These are phyloP conservation scores for Russula lepida DNA, from an alignment of 768 basidiomycete genomes.

Conservation along the genomic window DNA sequence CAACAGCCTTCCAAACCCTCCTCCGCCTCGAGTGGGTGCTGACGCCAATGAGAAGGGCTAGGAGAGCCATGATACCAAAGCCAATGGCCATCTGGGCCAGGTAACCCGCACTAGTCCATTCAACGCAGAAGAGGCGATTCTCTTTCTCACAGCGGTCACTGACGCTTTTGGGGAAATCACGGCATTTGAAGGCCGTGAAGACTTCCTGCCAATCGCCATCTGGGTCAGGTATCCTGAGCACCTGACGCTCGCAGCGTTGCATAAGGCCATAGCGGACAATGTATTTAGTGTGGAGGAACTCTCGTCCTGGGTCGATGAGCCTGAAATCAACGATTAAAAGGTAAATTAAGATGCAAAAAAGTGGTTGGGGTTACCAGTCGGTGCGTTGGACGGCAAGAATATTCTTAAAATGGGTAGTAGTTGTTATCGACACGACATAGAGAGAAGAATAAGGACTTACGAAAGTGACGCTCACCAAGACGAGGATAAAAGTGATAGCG, in stretches of 20 bases:
- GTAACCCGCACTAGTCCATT: constrained; percentile 67
- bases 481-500: constrained; percentile 51
- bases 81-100: constrained; percentile 55
- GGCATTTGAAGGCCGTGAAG: constrained; percentile 53
- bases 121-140: constrained; percentile 50
- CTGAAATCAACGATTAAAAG: constrained; percentile 17
- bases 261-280: constrained; percentile 52
- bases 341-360: background rate
- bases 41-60: constrained; percentile 56
- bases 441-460: constrained; percentile 31
- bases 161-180: constrained; percentile 52
- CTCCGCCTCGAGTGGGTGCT: constrained; percentile 66
- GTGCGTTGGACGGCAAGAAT: constrained; percentile 44
- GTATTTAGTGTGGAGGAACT: constrained; percentile 39
- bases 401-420: constrained; percentile 35
- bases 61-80: constrained; percentile 49
- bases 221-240: constrained; percentile 40
- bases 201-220: constrained; percentile 36
- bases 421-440: background rate
- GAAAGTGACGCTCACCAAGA: constrained; percentile 40
- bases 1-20: constrained; percentile 69
- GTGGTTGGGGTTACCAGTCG: constrained; percentile 50
- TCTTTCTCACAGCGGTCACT: constrained; percentile 41
- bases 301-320: constrained; percentile 34
- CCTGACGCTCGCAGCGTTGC: constrained; percentile 46